These are phyloP conservation scores for Entelexis paramagnoliae DNA, from an alignment of 1,139 yeast species.

Conservation along the genomic window DNA sequence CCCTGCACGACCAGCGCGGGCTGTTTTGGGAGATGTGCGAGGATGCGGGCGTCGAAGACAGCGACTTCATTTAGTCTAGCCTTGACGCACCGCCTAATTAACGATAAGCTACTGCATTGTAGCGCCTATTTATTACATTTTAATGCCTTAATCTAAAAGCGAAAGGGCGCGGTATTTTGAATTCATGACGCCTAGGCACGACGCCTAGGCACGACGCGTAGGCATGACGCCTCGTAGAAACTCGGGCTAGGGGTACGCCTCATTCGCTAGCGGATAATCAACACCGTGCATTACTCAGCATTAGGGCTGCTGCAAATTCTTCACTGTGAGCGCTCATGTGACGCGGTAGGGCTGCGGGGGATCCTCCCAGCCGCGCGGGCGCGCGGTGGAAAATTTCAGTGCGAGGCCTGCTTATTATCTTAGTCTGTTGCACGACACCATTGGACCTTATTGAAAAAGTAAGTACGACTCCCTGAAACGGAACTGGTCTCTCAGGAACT, in stretches of 20 bases:
- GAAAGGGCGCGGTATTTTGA: no score
- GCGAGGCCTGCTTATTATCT: neutral
- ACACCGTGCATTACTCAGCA: neutral
- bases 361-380: neutral
- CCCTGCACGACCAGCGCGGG: constrained; percentile 35
- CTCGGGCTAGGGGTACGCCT: neutral
- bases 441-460: constrained; percentile 19
- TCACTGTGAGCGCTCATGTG: neutral
- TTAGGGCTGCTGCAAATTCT: neutral
- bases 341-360: neutral
- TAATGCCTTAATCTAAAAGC: no score
- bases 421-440: constrained; percentile 1
- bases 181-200: no score
- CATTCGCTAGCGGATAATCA: no score
- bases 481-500: constrained; percentile 26
- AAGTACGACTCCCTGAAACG: constrained; percentile 19
- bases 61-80: neutral
- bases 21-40: constrained; percentile 54
- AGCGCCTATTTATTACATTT: neutral
- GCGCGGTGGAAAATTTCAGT: constrained; percentile 12
- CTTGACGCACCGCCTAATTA: no score
- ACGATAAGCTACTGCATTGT: no score
- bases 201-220: no score
- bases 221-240: no score
- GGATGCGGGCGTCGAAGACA: constrained; percentile 25